A percentile compares a stretch with the other conserved stretches of the same genome.
These are phyloP conservation scores for Paecilomyces niveus DNA, from an alignment of 2,329 filamentous ascomycete species.

Conservation along the genomic window DNA sequence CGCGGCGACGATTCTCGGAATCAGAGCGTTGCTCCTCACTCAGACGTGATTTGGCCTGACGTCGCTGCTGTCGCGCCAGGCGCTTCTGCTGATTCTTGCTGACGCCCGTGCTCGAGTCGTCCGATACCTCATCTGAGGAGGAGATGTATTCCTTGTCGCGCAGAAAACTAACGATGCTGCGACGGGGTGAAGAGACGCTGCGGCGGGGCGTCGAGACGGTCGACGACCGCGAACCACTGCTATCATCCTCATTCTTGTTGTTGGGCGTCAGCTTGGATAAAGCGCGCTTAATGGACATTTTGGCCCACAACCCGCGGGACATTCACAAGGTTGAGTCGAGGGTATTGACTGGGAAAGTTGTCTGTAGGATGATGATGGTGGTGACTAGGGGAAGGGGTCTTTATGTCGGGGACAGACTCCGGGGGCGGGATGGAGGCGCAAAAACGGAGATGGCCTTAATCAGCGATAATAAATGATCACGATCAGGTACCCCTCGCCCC, in stretches of 20 bases:
- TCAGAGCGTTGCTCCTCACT: conserved; percentile 38
- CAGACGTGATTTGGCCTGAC: conserved; percentile 31
- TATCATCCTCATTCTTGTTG: conserved; percentile 16
- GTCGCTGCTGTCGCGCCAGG: conserved; percentile 33
- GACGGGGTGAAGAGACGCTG: conserved; percentile 25
- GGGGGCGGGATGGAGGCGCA: background rate
- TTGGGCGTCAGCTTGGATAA: conserved; percentile 34
- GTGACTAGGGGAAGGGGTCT: background rate
- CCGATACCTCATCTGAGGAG: conserved; percentile 37
- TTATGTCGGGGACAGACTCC: background rate
- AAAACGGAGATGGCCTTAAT: background rate
- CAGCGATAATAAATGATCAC: background rate
- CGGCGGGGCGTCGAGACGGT: conserved; percentile 6
- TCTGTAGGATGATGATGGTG: background rate
- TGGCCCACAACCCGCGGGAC: conserved; percentile 16
- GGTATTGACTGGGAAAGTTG: background rate
- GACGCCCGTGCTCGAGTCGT: conserved; percentile 27
- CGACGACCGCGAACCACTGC: conserved; percentile 14
- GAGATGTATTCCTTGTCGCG: conserved; percentile 34
- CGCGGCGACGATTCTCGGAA: conserved; percentile 30
- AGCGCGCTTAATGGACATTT: conserved; percentile 43
- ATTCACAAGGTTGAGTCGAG: background rate
- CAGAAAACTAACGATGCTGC: conserved; percentile 34
- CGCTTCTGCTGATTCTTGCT: conserved; percentile 43
- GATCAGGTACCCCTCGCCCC: background rate